These are phyloP conservation scores for Candida silvicultrix DNA, from an alignment of 805 yeast species.

Conservation along the genomic window DNA sequence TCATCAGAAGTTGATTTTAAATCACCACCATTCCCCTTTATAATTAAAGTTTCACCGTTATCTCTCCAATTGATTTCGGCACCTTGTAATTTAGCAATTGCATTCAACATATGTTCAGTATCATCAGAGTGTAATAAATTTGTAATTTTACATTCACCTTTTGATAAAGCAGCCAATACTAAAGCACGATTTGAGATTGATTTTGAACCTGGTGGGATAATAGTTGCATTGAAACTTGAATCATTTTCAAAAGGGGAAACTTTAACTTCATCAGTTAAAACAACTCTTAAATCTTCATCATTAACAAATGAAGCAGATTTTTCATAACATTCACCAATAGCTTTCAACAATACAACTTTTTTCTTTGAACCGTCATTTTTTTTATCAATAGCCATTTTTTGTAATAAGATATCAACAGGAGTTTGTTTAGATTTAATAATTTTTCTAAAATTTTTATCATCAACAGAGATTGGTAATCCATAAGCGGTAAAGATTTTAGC, in stretches of 20 bases:
- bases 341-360: conserved; percentile 75
- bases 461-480: conserved; percentile 74
- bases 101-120: conserved; percentile 89
- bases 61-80: conserved; percentile 81
- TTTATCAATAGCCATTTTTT: conserved; percentile 93
- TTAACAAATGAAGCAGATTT: conserved; percentile 78
- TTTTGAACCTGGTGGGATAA: conserved; percentile 94
- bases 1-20: conserved; percentile 57
- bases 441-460: conserved; percentile 65
- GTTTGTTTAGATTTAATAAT: conserved; percentile 65
- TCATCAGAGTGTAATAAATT: conserved; percentile 94
- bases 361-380: conserved; percentile 92
- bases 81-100: conserved; percentile 72
- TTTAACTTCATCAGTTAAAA: conserved; percentile 73
- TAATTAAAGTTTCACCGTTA: conserved; percentile 82
- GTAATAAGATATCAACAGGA: conserved; percentile 67
- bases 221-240: conserved; percentile 27
- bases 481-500: conserved; percentile 79
- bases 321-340: conserved; percentile 87
- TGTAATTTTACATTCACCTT: conserved; percentile 75
- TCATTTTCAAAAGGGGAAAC: conserved; percentile 50
- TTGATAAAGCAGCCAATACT: conserved; percentile 85
- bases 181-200: conserved; percentile 95
- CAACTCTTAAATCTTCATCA: conserved; percentile 74
- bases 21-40: conserved; percentile 81